These are phyloP conservation scores for Epichloe scottii DNA, from an alignment of 2,329 filamentous ascomycete species.

Conservation along the genomic window DNA sequence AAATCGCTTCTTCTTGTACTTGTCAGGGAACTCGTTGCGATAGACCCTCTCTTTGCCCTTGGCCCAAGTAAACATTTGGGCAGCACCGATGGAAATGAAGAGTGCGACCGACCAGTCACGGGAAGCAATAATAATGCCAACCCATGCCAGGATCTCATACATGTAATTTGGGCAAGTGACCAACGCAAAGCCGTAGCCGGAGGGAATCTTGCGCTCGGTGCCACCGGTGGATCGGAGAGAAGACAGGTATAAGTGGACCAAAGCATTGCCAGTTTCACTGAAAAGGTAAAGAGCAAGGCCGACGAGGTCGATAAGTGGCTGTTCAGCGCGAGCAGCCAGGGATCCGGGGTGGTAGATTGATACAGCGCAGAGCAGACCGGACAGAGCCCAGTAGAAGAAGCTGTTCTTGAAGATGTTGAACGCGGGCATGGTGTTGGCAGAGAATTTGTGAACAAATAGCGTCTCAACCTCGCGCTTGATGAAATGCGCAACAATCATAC, in stretches of 20 bases:
- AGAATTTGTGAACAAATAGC: slow-evolving; percentile 89
- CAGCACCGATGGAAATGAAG: slow-evolving; percentile 61
- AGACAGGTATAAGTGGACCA: slow-evolving; percentile 68
- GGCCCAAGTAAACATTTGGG: slow-evolving; percentile 80
- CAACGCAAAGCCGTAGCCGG: slow-evolving; percentile 68
- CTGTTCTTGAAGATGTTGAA: slow-evolving; percentile 91
- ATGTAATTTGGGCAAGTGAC: slow-evolving; percentile 98
- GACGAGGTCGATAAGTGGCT: slow-evolving; percentile 43
- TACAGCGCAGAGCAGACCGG: slow-evolving; percentile 69
- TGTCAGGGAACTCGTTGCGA: slow-evolving; percentile 79
- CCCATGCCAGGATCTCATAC: slow-evolving; percentile 81
- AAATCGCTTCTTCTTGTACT: slow-evolving; percentile 90
- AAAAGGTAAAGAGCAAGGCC: slow-evolving; percentile 63
- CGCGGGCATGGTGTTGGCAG: slow-evolving; percentile 83
- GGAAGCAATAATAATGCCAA: slow-evolving; percentile 67
- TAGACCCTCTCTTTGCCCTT: slow-evolving; percentile 86
- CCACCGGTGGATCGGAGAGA: slow-evolving; percentile 66
- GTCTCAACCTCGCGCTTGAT: slow-evolving; percentile 93
- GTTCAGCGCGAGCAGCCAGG: slow-evolving; percentile 43
- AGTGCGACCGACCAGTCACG: slow-evolving; percentile 66
- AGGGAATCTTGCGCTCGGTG: slow-evolving; percentile 78
- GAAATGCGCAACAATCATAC: slow-evolving; percentile 72
- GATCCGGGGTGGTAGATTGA: slow-evolving; percentile 73
- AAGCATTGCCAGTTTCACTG: slow-evolving; percentile 69
- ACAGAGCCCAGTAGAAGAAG: slow-evolving; percentile 82